phyloP scores from a whole-genome alignment of 306 rosid species.

The Boehmeria nivea region DNA sequence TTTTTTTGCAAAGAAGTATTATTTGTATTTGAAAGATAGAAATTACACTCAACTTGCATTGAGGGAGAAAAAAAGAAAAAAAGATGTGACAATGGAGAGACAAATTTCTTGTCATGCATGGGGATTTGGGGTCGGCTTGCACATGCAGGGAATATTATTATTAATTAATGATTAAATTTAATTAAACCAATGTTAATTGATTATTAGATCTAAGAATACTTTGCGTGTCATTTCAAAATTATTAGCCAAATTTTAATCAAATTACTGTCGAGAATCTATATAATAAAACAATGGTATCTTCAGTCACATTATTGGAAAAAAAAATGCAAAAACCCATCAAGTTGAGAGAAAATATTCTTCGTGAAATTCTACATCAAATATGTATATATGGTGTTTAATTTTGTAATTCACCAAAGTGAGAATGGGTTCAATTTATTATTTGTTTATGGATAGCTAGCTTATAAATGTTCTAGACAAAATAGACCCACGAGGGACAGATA shows the following conservation, averaged over 20 bases:
- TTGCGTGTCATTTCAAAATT: neutral
- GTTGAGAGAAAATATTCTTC: neutral
- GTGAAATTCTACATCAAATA: neutral
- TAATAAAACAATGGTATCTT: too few species aligned
- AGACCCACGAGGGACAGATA: slow-evolving; percentile 4
- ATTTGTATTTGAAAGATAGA: too few species aligned
- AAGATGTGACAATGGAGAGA: too few species aligned
- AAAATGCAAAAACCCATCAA: neutral
- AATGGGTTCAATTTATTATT: neutral
- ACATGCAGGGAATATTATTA: neutral
- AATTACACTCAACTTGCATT: too few species aligned
- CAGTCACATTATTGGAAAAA: neutral
- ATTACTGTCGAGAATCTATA: neutral
- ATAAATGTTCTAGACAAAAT: neutral
- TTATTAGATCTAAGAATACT: neutral
- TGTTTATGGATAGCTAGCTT: neutral
- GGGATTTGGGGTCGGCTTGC: neutral
- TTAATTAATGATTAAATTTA: neutral
- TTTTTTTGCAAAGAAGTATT: too few species aligned
- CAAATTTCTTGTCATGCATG: too few species aligned
- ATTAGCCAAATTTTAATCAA: neutral
- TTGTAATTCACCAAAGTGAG: neutral
- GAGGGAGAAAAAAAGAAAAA: too few species aligned
- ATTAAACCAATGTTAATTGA: neutral
- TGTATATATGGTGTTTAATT: neutral